Percentiles rank a stretch among this genome's conserved stretches.
These are phyloP conservation scores for Boletus rex-veris DNA, from an alignment of 768 basidiomycete genomes.

Conservation along the genomic window DNA sequence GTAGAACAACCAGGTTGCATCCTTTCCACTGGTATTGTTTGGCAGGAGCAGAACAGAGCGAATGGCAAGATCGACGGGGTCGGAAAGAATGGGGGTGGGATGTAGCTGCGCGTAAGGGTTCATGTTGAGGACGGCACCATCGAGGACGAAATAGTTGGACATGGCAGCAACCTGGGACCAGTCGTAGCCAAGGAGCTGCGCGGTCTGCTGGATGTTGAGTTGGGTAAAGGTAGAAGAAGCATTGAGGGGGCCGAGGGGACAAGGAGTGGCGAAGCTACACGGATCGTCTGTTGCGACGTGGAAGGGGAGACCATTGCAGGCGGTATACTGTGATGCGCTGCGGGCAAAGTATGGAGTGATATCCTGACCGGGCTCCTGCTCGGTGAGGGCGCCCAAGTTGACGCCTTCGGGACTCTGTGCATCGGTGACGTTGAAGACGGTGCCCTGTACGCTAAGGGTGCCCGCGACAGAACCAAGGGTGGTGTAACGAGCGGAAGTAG, in stretches of 20 bases:
- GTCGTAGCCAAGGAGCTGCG: slow-evolving; percentile 75
- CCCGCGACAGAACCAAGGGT: slow-evolving; percentile 54
- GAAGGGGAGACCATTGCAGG: slow-evolving; percentile 61
- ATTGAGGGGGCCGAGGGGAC: slow-evolving; percentile 64
- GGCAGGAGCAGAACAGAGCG: slow-evolving; percentile 61
- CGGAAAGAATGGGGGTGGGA: slow-evolving; percentile 59
- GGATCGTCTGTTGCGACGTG: slow-evolving; percentile 71
- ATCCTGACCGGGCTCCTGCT: slow-evolving; percentile 72
- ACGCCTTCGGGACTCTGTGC: slow-evolving; percentile 46
- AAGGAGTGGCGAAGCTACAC: slow-evolving; percentile 57
- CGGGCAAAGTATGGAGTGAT: slow-evolving; percentile 86
- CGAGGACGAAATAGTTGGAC: slow-evolving; percentile 78
- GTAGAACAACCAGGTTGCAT: slow-evolving; percentile 86
- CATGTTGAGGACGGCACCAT: slow-evolving; percentile 93
- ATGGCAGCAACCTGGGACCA: slow-evolving; percentile 85
- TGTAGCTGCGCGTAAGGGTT: slow-evolving; percentile 79
- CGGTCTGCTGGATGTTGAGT: slow-evolving; percentile 66
- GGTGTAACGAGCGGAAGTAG: slow-evolving; percentile 43
- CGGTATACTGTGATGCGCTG: slow-evolving; percentile 55
- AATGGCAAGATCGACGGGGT: slow-evolving; percentile 79
- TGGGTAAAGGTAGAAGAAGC: slow-evolving; percentile 50
- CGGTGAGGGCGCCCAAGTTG: slow-evolving; percentile 55
- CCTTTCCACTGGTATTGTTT: slow-evolving; percentile 63
- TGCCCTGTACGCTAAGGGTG: slow-evolving; percentile 74
- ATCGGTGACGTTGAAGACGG: slow-evolving; percentile 67